phyloP scores from a whole-genome alignment of 192 early-diverging fungal genomes.

The Phlyctochytrium bullatum region DNA sequence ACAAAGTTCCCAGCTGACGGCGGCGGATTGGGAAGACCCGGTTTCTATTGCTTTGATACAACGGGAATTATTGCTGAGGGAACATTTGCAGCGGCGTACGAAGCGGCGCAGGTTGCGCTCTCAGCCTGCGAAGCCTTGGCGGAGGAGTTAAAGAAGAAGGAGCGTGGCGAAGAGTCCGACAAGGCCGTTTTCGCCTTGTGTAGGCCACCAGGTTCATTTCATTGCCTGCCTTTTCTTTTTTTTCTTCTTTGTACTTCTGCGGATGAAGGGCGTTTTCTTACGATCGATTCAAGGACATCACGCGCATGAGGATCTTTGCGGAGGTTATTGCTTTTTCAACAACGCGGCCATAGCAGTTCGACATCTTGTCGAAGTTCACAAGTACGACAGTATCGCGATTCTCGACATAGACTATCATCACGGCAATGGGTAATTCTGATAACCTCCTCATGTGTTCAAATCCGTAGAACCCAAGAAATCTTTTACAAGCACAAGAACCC shows the following conservation, averaged over 20 bases:
- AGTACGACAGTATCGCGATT: conserved; percentile 61
- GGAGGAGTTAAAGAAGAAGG: not conserved
- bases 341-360: conserved; percentile 80
- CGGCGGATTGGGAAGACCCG: conserved; percentile 1
- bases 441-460: not conserved
- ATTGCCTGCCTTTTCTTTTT: not conserved
- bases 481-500: conserved; percentile 50
- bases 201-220: conserved; percentile 32
- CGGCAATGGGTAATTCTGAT: conserved; percentile 17
- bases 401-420: conserved; percentile 74
- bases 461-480: conserved; percentile 26
- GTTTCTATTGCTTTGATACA: conserved; percentile 43
- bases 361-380: conserved; percentile 50
- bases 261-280: too few relatives aligned
- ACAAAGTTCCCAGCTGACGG: not conserved
- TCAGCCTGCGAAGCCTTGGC: conserved; percentile 56
- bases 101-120: conserved; percentile 63
- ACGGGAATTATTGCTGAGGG: conserved; percentile 57
- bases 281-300: conserved; percentile 38
- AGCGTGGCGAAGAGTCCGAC: not conserved
- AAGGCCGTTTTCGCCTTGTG: conserved; percentile 29
- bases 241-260: too few relatives aligned
- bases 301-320: conserved; percentile 51
- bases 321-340: conserved; percentile 89
- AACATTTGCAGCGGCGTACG: conserved; percentile 63